Base-by-base conservation (phyloP, 129 eudicot genomes). In the Erigeron canadensis region DNA sequence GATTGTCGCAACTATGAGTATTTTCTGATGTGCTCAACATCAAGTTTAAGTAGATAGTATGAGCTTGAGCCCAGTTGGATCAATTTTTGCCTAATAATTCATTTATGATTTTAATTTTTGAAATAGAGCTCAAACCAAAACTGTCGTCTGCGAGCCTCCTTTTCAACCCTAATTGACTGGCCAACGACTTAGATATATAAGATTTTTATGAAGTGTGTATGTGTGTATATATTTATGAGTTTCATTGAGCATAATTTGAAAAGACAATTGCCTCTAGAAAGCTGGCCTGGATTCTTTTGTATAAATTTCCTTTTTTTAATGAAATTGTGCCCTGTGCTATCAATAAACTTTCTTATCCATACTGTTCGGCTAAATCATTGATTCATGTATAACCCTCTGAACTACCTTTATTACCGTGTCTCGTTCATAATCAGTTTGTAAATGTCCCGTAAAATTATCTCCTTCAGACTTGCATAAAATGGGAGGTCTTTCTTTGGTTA, bases 391-490 rank as follows among this genome's bases (percentile, higher is more conserved):
- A 43, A 43, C 7, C 7, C 21, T 51, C 37, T 37, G 62, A 47
- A 65, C 18, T 43, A 22, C 5, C 44, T 66, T 5, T 47, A 44
- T 10, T 40, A 19, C 40, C 21, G 40, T 11, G 44, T 5, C 41
- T 66, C 41, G 11, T 66, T 66, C 57, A 13, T 45, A 12, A 18
- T 65, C 10, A 43, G 21, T 28, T 37, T 58, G 47, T 66, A 54
- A 1, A 40, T 34, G 41, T 70, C 63, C 11, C 28, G 55, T 44
- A 19, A 54, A 12, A 61, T 77, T 39, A 34, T 68, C 18, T 43
- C 6, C 43, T 79, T 67, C 96, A 93, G 98, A 89, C 75, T 66
- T 93, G 59, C 82, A 84, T 78, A 93, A 87, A 70, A 75, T 87
- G 70, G 98, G 98, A 51, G 98, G 98, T 17, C 87, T 89, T 54